Base-by-base conservation (phyloP, 495 filamentous ascomycete genomes). In the Trichocladium uniseriatum region DNA sequence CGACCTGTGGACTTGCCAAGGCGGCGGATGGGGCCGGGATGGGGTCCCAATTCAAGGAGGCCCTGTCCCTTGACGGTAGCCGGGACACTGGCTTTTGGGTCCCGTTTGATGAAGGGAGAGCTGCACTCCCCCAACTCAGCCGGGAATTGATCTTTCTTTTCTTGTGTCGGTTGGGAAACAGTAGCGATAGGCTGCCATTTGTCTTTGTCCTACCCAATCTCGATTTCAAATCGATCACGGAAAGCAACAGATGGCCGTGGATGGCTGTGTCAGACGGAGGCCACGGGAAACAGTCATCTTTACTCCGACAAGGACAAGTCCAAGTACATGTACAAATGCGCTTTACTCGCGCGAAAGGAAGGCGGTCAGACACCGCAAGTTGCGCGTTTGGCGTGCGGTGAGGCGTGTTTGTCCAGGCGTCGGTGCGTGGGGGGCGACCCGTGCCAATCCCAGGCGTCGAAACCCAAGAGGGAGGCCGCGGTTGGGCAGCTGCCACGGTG, bases 361-460 rank as follows among this genome's bases (percentile, higher is more conserved):
- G 59, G 55, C 59, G 55, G 55, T 61, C 59, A 54, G 52, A 59
- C 60, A 63, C 60, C 60, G 60, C 60, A 63, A 63, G 44, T 63
- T 50, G 39, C 24, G 41, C 29, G 45, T 22, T 5, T 28, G 20
- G 45, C 27, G 48, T 38, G 42, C 50, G 45, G 44, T 59, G 53
- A 49, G 34, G 1, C 8, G 19, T 19, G 41, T 52, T 46, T 53
- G 60, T 54, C 53, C 46, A 55, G 42, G 49, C 49, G 49, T 15
- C 6, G 4, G n/a, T 13, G 52, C 50, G 58, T 56, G 60, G 52
- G 55, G 50, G 57, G n/a, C 24, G 29, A 14, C 49, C 43, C 46
- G 43, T 56, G 35, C 57, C 55, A 56, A 56, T 58, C 40, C 50
- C 51, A 34, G 52, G 34, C 45, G 39, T 51, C 15, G 28, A 55